Percentiles rank a stretch among this genome's conserved stretches.
phyloP scores from a whole-genome alignment of 805 yeast species.

The Candida adriatica region DNA sequence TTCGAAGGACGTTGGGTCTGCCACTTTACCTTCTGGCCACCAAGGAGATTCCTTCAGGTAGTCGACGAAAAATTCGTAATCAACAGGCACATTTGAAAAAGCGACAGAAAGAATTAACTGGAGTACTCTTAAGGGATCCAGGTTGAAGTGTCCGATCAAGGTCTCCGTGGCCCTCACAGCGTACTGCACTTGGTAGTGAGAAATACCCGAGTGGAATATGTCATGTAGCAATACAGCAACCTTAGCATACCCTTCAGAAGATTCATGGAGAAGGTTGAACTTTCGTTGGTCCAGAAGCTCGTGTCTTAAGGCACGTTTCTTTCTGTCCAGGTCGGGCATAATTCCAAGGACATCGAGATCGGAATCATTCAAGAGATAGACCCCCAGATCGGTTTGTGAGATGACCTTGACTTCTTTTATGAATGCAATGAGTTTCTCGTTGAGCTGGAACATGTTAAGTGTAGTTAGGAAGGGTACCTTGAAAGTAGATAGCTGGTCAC shows the following conservation, averaged over 20 bases:
- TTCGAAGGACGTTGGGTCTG: conserved; percentile 28
- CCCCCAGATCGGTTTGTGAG: conserved; percentile 12
- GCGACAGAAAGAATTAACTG: conserved; percentile 55
- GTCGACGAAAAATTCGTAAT: conserved; percentile 39
- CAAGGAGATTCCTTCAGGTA: conserved; percentile 51
- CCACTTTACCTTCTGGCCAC: conserved; percentile 48
- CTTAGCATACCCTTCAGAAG: conserved; percentile 71
- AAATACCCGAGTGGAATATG: conserved; percentile 35
- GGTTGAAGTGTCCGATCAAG: conserved; percentile 64
- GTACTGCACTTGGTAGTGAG: conserved; percentile 34
- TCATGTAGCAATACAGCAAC: conserved; percentile 42
- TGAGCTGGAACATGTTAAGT: conserved; percentile 23
- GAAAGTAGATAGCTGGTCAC: conserved; percentile 7
- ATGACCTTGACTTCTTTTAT: conserved; percentile 23
- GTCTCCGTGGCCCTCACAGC: conserved; percentile 43
- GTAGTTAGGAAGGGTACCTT: conserved; percentile 25
- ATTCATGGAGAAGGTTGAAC: conserved; percentile 66
- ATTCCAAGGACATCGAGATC: conserved; percentile 30
- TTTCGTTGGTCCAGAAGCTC: conserved; percentile 33
- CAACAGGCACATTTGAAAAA: conserved; percentile 34
- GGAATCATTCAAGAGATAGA: conserved; percentile 22
- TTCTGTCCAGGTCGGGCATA: conserved; percentile 5
- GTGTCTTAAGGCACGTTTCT: neutral
- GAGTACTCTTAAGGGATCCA: conserved; percentile 67
- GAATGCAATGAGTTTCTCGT: conserved; percentile 18